phyloP scores from a whole-genome alignment of 257 asterid genomes.

The Plectranthus barbatus region DNA sequence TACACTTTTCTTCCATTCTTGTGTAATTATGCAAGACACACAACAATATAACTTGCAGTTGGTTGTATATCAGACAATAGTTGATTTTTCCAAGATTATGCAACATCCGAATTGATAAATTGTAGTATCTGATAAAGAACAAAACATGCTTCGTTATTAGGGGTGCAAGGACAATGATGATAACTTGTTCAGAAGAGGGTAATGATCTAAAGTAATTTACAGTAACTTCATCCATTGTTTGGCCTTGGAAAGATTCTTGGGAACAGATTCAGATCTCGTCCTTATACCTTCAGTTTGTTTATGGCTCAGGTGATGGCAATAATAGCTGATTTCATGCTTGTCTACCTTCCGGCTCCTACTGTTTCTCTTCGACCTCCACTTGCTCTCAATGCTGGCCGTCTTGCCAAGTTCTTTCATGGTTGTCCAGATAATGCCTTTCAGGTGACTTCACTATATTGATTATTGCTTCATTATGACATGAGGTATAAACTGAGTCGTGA shows the following conservation, averaged over 20 bases:
- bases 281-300: constrained; percentile 12
- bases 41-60: background rate
- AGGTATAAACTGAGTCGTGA: background rate
- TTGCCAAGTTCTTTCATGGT: constrained; percentile 66
- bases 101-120: background rate
- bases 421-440: constrained; percentile 97
- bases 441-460: constrained; percentile 25
- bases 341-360: constrained; percentile 97
- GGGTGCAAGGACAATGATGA: background rate
- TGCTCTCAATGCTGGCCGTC: constrained; percentile 57
- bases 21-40: background rate
- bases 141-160: background rate
- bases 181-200: background rate
- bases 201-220: background rate
- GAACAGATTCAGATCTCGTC: background rate
- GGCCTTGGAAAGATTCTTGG: background rate
- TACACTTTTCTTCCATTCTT: background rate
- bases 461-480: background rate
- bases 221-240: background rate
- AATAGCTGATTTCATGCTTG: constrained; percentile 96
- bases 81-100: background rate
- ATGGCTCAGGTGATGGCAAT: constrained; percentile 73
- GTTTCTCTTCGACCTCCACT: constrained; percentile 77
- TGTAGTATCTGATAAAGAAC: background rate
- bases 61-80: background rate